Evolutionary conservation across 2,329 filamentous ascomycete genomes (phyloP).

Genomic region (Scolecobasidium constrictum): DNA sequence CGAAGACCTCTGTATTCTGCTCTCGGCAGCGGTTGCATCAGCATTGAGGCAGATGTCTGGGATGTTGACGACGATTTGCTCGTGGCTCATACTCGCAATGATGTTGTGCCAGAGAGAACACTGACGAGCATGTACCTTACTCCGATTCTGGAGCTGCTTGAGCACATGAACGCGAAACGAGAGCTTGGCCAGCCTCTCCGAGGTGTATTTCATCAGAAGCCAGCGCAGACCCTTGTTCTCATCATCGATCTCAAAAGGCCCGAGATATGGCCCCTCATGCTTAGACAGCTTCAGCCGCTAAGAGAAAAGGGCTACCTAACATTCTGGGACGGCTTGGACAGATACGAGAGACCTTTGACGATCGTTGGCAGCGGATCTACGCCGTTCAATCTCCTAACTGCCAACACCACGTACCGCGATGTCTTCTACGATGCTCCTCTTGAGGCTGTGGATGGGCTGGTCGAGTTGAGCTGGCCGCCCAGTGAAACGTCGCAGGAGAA

Average conservation of each 20-base stretch:
- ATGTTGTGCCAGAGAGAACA: slow-evolving; percentile 35
- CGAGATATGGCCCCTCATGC: slow-evolving; percentile 24
- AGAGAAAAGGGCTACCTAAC: slow-evolving; percentile 39
- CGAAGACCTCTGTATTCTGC: slow-evolving; percentile 44
- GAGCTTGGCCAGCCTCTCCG: slow-evolving; percentile 19
- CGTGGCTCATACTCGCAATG: slow-evolving; percentile 40
- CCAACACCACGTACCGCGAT: slow-evolving; percentile 37
- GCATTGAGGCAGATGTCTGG: slow-evolving; percentile 49
- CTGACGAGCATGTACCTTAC: slow-evolving; percentile 42
- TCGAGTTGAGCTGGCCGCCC: neutral
- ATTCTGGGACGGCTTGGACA: slow-evolving; percentile 31
- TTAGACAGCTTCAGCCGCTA: slow-evolving; percentile 32
- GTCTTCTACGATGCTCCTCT: slow-evolving; percentile 46
- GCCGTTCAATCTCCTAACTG: slow-evolving; percentile 33
- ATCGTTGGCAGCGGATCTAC: slow-evolving; percentile 44
- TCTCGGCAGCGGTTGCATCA: slow-evolving; percentile 40
- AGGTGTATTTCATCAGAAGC: slow-evolving; percentile 41
- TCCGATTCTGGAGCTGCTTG: slow-evolving; percentile 39
- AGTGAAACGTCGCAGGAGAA: neutral
- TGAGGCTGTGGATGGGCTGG: slow-evolving; percentile 8
- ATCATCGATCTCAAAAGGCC: slow-evolving; percentile 40
- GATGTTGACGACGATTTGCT: slow-evolving; percentile 36
- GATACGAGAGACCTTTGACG: slow-evolving; percentile 34
- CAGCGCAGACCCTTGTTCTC: slow-evolving; percentile 37
- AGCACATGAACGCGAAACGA: slow-evolving; percentile 34